phyloP scores from a whole-genome alignment of 768 basidiomycete species.

The Phaffia tasmanica region DNA sequence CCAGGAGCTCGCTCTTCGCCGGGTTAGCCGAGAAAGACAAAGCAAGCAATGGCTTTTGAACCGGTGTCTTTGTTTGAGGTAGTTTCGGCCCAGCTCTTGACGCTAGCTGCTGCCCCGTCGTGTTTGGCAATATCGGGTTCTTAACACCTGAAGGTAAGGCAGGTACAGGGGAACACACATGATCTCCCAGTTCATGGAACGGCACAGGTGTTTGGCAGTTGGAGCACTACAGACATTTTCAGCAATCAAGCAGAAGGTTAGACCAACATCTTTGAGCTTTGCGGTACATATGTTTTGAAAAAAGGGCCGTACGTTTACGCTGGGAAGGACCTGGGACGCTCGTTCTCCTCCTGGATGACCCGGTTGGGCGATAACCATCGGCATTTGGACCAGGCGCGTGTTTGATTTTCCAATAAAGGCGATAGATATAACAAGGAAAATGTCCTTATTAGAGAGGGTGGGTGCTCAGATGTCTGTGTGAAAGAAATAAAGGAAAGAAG shows the following conservation, averaged over 20 bases:
- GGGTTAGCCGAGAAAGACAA: background rate
- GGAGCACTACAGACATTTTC: conserved; percentile 13
- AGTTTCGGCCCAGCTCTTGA: too few species aligned
- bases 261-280: background rate
- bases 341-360: conserved; percentile 7
- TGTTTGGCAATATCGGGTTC: background rate
- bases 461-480: too few species aligned
- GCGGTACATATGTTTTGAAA: too few species aligned
- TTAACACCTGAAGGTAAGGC: background rate
- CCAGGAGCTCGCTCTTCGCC: background rate
- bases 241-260: background rate
- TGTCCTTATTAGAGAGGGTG: too few species aligned
- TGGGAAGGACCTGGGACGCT: conserved; percentile 15
- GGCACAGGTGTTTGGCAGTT: conserved; percentile 13
- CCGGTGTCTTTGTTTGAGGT: background rate
- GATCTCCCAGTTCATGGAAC: conserved; percentile 13
- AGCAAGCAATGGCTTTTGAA: background rate
- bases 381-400: too few species aligned
- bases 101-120: too few species aligned
- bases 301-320: conserved; percentile 12
- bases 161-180: conserved; percentile 7
- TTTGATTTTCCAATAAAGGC: too few species aligned
- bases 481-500: too few species aligned
- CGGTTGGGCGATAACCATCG: background rate
- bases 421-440: too few species aligned